Evolutionary conservation across 2,329 filamentous ascomycete genomes (phyloP), one percentile per base, ranked within the genome.

Genomic region (Colletotrichum liriopes): DNA sequence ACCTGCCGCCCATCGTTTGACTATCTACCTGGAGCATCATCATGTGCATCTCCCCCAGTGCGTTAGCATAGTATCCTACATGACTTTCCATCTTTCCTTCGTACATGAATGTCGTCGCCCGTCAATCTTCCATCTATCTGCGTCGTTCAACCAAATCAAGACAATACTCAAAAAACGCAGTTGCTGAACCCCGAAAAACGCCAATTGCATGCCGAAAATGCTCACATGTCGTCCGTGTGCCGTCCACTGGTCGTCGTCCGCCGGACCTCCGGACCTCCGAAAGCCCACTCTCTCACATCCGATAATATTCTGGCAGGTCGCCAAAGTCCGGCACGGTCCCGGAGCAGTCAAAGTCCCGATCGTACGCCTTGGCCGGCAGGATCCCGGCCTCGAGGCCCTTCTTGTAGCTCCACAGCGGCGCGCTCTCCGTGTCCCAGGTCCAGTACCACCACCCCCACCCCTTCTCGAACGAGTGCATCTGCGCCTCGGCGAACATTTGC

Each of bases 391-490:
- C 88, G 74, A 95, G 85, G 0, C 94, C 95, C 74, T 91, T 87
- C 82, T 95, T 91, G 85, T 96, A 98, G 81, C 95, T 98, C 96
- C 96, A 99, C 84, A 98, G 94, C 72, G 91, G 87, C 60, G 93
- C 92, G 75, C 84, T 87, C 85, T 98, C 96, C 39, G 96, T 98
- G 83, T 95, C 90, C 96, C 96, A 97, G 43, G 95, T 98, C 96
- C 96, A 99, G 84, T 99, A 99, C 84, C 97, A 98, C 96, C 96
- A 99, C 60, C 96, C 96, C 92, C 93, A 96, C 7, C 94, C 94
- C 74, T 92, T 91, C 82, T 98, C 96, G 79, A 98, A 99, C 71
- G 92, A 94, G 77, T 92, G 88, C 94, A 99, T 99, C 85, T 99
- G 96, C 65, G 95, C 96, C 83, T 98, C 93, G 7, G 96, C 96